Conservation (phyloP, 345 rosid species). For the Xanthoceras sorbifolium region DNA sequence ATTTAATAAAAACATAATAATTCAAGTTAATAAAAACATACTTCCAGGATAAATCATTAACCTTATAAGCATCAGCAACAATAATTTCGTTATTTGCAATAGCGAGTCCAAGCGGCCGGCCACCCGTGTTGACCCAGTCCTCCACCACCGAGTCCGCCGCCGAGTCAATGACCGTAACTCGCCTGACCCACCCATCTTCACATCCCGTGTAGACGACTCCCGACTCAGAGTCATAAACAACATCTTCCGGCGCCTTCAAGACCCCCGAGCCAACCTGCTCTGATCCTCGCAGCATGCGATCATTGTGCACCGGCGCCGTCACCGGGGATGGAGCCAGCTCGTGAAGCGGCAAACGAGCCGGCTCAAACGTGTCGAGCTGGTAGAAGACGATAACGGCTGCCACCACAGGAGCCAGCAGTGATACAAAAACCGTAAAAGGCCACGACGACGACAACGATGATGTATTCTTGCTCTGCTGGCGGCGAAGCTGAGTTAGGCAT, state of each 20-base stretch:
- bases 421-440: constrained; percentile 21
- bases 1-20: too few species aligned
- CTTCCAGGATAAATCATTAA: constrained; percentile 16
- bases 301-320: constrained; percentile 30
- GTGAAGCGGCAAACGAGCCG: constrained; percentile 48
- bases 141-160: constrained; percentile 40
- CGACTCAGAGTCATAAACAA: constrained; percentile 45
- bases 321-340: constrained; percentile 28
- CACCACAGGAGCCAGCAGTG: constrained; percentile 31
- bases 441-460: not conserved
- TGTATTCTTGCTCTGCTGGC: not conserved
- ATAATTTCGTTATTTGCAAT: constrained; percentile 48
- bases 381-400: constrained; percentile 39
- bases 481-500: constrained; percentile 4
- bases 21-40: too few species aligned
- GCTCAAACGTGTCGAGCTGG: constrained; percentile 53
- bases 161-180: constrained; percentile 55
- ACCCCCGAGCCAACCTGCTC: constrained; percentile 48
- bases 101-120: constrained; percentile 82
- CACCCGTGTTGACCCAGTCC: constrained; percentile 71
- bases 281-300: constrained; percentile 41
- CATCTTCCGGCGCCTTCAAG: constrained; percentile 62
- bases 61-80: constrained; percentile 78
- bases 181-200: constrained; percentile 84
- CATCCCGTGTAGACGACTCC: constrained; percentile 56